Percentiles rank a stretch among this genome's conserved stretches.
phyloP scores from a whole-genome alignment of 257 asterid genomes.

The Sherardia arvensis region DNA sequence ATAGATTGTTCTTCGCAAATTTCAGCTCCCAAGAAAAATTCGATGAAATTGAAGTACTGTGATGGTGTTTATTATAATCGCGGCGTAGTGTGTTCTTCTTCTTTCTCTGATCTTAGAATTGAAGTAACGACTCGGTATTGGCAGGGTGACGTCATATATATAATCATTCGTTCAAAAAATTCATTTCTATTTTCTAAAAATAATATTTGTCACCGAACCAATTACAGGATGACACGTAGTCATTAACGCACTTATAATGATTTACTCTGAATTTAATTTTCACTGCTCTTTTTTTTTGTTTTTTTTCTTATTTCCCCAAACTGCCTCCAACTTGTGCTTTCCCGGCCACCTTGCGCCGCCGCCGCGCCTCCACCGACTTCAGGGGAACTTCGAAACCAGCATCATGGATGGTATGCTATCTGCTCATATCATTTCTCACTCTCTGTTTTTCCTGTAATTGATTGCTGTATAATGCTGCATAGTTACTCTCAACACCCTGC shows the following conservation, averaged over 20 bases:
- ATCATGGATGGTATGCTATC: background rate
- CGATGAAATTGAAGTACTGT: background rate
- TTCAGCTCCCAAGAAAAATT: background rate
- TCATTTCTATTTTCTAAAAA: no score
- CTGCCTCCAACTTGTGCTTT: background rate
- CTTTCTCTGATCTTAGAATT: slow-evolving; percentile 3
- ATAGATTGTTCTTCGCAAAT: background rate
- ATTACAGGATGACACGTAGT: background rate
- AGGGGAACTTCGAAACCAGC: background rate
- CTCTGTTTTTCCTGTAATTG: background rate
- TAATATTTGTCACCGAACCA: background rate
- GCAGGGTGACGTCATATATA: slow-evolving; percentile 3
- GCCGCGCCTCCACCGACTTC: no score
- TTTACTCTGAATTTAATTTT: no score
- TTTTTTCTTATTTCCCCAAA: background rate
- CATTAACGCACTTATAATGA: background rate
- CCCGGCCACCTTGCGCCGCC: background rate
- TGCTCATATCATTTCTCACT: background rate
- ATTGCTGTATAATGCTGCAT: background rate
- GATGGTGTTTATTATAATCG: no score
- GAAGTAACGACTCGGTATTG: slow-evolving; percentile 10
- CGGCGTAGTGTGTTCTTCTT: background rate
- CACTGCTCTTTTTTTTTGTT: no score
- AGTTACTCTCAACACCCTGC: background rate
- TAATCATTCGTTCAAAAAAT: background rate